These are phyloP conservation scores for Trichoderma parareesei DNA, from an alignment of 495 filamentous ascomycete species.

Conservation along the genomic window DNA sequence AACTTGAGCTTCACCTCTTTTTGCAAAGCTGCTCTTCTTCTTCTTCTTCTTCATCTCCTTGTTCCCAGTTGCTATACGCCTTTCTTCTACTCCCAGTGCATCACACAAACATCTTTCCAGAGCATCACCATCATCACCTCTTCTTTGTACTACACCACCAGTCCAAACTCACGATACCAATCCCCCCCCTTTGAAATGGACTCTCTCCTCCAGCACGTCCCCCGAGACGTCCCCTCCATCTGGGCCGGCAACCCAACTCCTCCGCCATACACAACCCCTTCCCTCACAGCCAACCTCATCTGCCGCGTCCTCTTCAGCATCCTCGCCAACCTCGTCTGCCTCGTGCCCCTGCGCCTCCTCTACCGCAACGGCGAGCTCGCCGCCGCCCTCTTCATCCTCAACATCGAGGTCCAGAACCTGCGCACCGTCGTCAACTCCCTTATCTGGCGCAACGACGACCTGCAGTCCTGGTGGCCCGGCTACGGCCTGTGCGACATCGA, in stretches of 20 bases:
- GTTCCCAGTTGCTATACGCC: not conserved
- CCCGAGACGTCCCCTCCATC: conserved; percentile 17
- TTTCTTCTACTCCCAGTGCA: not conserved
- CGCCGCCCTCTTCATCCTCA: conserved; percentile 54
- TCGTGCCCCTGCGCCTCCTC: conserved; percentile 48
- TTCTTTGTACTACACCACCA: not conserved
- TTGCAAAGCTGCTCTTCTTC: not conserved
- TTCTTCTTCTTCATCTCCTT: not conserved
- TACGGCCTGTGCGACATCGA: conserved; percentile 76
- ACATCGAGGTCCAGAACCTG: conserved; percentile 56
- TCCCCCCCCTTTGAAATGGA: not conserved
- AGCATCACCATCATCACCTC: not conserved
- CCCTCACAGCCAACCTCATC: conserved; percentile 32
- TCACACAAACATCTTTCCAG: not conserved
- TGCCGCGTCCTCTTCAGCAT: conserved; percentile 45
- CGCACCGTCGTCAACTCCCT: conserved; percentile 68
- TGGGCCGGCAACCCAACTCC: not conserved
- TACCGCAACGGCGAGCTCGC: conserved; percentile 52
- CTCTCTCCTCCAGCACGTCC: conserved; percentile 18
- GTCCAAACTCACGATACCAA: not conserved
- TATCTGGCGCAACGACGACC: conserved; percentile 71
- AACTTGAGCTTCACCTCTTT: not conserved
- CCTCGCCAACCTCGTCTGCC: conserved; percentile 47
- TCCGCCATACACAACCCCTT: conserved; percentile 20
- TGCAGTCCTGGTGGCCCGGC: conserved; percentile 62